Evolutionary conservation across 352 stramenopile genomes (phyloP), one percentile per base, ranked within the genome.

Genomic region (Pythium utonaiense): DNA sequence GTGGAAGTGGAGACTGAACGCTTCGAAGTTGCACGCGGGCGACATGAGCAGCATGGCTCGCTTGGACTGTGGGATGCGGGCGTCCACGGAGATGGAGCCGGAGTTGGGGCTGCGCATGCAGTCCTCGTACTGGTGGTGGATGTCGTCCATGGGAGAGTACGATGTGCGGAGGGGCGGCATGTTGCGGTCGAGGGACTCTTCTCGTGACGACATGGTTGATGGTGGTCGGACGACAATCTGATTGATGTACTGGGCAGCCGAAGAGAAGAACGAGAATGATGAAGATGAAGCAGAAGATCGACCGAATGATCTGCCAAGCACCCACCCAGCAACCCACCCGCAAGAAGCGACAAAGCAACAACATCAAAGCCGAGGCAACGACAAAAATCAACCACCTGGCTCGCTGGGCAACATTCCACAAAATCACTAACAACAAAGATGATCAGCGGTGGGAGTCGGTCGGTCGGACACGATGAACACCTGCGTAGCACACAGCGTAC

Each of bases 31-130:
- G 71, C 80, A 85, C 24, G 66, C 67, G 0, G 79, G 78, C 8
- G 75, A 82, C 66, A 84, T 71, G 21, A 66, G 69, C 42, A 86
- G 53, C 65, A 89, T 73, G 21, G 73, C 64, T 54, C 81, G 84
- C 19, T 73, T 70, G 19, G 64, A 67, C n/a, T 70, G 74, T 24
- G 73, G 60, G 10, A 67, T 51, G 16, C 59, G 53, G 5, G 50
- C 49, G 8, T 58, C 24, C 22, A 67, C 57, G 6, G 73, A 67
- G 5, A 74, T 67, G n/a, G 62, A 45, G 44, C 27, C 19, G 12
- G 38, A 59, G 24, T 40, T 66, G 21, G 69, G 67, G 34, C 59
- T 75, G 6, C 70, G 70, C 57, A 74, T 67, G 53, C 80, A 77
- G 14, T 75, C 57, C 53, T 80, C 44, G 38, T 59, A 28, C 41